Percentiles rank a stretch among this genome's conserved stretches.
Conservation (phyloP, 805 yeast genomes). For the Zygosaccharomyces bailii region DNA sequence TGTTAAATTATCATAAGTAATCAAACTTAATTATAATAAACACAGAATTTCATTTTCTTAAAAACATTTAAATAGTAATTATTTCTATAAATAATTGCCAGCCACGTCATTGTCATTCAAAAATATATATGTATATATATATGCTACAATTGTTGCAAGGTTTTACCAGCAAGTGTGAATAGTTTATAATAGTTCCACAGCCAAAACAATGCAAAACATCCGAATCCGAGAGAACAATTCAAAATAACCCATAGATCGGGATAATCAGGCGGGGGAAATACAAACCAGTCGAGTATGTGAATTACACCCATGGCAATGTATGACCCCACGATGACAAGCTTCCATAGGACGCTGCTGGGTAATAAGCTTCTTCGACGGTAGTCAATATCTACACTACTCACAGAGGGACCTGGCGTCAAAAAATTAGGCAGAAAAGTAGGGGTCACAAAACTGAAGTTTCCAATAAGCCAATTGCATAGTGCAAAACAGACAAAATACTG, state of each 20-base stretch:
- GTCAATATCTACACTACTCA: slow-evolving; percentile 32
- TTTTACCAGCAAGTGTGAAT: slow-evolving; percentile 32
- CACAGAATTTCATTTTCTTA: neutral
- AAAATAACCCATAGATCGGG: slow-evolving; percentile 87
- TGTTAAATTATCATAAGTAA: neutral
- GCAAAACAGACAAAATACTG: slow-evolving; percentile 65
- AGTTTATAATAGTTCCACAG: slow-evolving; percentile 72
- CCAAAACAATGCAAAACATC: slow-evolving; percentile 71
- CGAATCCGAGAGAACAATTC: slow-evolving; percentile 71
- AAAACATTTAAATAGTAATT: neutral
- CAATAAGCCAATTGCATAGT: slow-evolving; percentile 76
- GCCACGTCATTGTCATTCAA: too few species aligned
- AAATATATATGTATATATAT: too few species aligned
- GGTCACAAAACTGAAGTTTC: slow-evolving; percentile 55
- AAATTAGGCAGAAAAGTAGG: slow-evolving; percentile 42
- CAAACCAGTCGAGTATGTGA: slow-evolving; percentile 51
- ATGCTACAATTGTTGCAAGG: slow-evolving; percentile 24
- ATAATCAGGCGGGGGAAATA: slow-evolving; percentile 53
- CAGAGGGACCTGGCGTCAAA: slow-evolving; percentile 45
- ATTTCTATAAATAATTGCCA: neutral
- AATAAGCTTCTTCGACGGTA: slow-evolving; percentile 42
- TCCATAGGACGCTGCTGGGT: slow-evolving; percentile 51
- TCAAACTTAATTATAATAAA: neutral
- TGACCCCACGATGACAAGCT: slow-evolving; percentile 47
- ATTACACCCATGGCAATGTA: slow-evolving; percentile 49